Base-by-base conservation (phyloP, 768 basidiomycete genomes). In the Lyophyllum shimeji region DNA sequence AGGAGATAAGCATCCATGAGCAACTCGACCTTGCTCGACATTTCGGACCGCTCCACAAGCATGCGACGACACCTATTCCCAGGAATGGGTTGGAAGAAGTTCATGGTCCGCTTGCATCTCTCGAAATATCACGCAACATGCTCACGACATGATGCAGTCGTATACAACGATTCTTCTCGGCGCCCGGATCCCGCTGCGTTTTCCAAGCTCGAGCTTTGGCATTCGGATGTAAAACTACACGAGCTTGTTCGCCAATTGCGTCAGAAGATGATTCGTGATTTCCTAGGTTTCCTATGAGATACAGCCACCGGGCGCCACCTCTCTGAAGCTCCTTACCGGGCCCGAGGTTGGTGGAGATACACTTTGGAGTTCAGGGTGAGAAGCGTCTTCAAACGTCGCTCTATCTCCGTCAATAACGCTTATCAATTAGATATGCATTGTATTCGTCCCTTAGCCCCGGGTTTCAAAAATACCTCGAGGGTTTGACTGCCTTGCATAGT, bases 281-380 rank as follows among this genome's bases (percentile, higher is more conserved):
- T n/a, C 17, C 13, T 25, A 79, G 78, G 77, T 86, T 6, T 82
- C 87, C 4, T 94, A 92, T 71, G 91, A 95, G 69, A 64, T 87
- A 13, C 89, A 90, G 63, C 89, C 89, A n/a, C 91, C 91, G 1
- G 80, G 87, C 62, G 77, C 83, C 29, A 93, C 91, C 12, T 90
- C 89, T 8, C 76, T 95, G 33, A 87, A 89, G 64, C 68, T 93
- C 46, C 76, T 90, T 66, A 83, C 86, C 17, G 78, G 80, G 3
- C 90, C 89, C 0, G 84, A 85, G 56, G 74, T 78, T 34, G 90
- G 90, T 18, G 90, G 90, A 20, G 90, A 93, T 63, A 93, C 89
- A 0, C 76, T 90, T 7, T 92, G 87, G 87, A 85, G 82, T 67
- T 90, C 89, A 8, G 89, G 89, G 85, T 85, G 68, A 65, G 80